Evolutionary conservation across 768 basidiomycete genomes (phyloP), one percentile per base, ranked within the genome.

Genomic region (Leccinum arenicola): DNA sequence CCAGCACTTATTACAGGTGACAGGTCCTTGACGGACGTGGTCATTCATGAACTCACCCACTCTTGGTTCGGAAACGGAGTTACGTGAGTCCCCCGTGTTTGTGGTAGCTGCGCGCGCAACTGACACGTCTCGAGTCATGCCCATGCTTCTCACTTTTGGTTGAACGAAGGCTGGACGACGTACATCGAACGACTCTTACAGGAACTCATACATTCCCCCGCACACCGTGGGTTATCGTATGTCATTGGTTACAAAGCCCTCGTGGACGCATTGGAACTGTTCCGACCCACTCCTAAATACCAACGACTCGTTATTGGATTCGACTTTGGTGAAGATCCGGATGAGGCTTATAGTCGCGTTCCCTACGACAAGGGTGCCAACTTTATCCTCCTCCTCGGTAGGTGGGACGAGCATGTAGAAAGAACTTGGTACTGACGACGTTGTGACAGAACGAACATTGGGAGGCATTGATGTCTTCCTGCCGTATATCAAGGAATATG

Each of bases 41-140:
- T 94, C 12, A 90, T 93, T 0, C 91, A 96, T 75, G 93, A 94
- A 69, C 75, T 89, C 29, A 86, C 87, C 0, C 91, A 98, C 69
- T 91, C 89, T 3, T 97, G 88, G 86, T 95, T 93, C 60, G 93
- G 93, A n/a, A 95, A 95, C 69, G 89, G 91, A 23, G 84, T 93
- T 57, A 92, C 90, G 89, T 81, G 67, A 60, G 79, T 68, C 1
- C 19, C 19, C 77, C 8, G 1, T n/a, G 59, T 43, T 25, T 47
- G n/a, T 31, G 47, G 50, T 33, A 23, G 33, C 14, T n/a, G 12
- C n/a, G 9, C 38, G 12, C 25, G 17, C 12, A 33, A 19, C 38
- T 56, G 33, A 66, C n/a, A 12, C 3, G 4, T 33, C 4, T 33
- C 8, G 59, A 83, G 87, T 0, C 87, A 89, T 56, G 86, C 87